A percentile compares a stretch with the other conserved stretches of the same genome.
Evolutionary conservation across 352 stramenopile genomes (phyloP).

Genomic region (Globisporangium yorkense): DNA sequence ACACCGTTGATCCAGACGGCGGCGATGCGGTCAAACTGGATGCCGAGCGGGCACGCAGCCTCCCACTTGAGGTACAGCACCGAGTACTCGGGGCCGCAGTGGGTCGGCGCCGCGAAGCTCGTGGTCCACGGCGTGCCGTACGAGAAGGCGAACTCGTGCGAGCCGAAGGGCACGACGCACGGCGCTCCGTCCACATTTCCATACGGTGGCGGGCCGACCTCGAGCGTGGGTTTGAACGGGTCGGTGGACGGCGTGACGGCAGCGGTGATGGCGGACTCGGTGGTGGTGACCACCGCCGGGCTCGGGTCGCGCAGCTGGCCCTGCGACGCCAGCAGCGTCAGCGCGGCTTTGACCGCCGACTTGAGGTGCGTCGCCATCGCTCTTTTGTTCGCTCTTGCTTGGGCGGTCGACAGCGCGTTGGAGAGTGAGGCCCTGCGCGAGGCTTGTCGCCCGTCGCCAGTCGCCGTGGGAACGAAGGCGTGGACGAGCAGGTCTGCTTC

Average conservation of each 20-base stretch:
- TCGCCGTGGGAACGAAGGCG: no score
- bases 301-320: slow-evolving; percentile 18
- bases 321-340: slow-evolving; percentile 30
- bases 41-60: slow-evolving; percentile 30
- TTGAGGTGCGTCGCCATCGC: slow-evolving; percentile 10
- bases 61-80: slow-evolving; percentile 53
- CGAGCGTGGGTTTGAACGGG: slow-evolving; percentile 26
- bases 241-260: slow-evolving; percentile 3
- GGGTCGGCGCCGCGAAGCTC: slow-evolving; percentile 26
- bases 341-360: slow-evolving; percentile 14
- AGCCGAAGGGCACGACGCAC: slow-evolving; percentile 39
- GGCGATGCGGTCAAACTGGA: slow-evolving; percentile 70
- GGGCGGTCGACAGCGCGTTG: neutral
- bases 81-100: slow-evolving; percentile 38
- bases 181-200: slow-evolving; percentile 30
- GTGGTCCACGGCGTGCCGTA: slow-evolving; percentile 48
- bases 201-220: slow-evolving; percentile 34
- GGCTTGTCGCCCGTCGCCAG: neutral
- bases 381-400: neutral
- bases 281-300: neutral
- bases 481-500: no score
- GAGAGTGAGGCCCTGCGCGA: neutral
- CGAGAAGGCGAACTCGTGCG: slow-evolving; percentile 50
- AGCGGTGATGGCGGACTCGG: slow-evolving; percentile 3
- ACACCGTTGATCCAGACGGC: slow-evolving; percentile 68